Base-by-base conservation (phyloP, 176 grass and related monocot genomes). In the Areca catechu region DNA sequence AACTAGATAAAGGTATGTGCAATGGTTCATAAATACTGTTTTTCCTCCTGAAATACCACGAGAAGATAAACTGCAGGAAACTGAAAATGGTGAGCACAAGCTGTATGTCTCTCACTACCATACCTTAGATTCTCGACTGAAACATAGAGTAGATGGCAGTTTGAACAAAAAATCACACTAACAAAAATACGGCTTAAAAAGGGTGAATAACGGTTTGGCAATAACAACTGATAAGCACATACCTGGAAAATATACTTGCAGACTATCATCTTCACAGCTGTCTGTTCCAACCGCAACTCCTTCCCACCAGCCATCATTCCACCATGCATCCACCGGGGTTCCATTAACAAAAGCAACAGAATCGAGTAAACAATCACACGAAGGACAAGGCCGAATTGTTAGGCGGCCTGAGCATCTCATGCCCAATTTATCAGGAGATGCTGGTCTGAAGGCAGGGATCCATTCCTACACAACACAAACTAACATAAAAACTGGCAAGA, bases 261-360 rank as follows among this genome's bases (percentile, higher is more conserved):
- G 34, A 43, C 34, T 2, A 43, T 43, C 9, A 53, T 61, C 59
- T 51, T 58, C 60, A 78, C 29, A 62, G 22, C 62, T 79, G 63
- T 71, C 74, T 48, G 48, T 16, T 57, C 73, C 69, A 50, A 83
- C 65, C 53, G 86, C 69, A 80, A 93, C 24, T 24, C 86, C 94
- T 77, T 98, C 94, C 94, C 94, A 98, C 94, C 94, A 98, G 47
- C 86, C 94, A 22, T 84, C 86, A 73, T 68, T 85, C 71, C 86
- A 82, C 81, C 88, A 87, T 18, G 78, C 70, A 60, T 98, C 94
- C 71, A 98, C 70, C 15, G 84, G 78, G 66, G 73, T 89, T 75
- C 94, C 94, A 61, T 74, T 71, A 62, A 73, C 34, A 67, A 85
- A 55, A 73, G 64, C 19, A 62, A 30, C 34, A 54, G 49, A 48